These are phyloP conservation scores for Xerocomus brunneocitrinus DNA, from an alignment of 768 basidiomycete genomes.

Conservation along the genomic window DNA sequence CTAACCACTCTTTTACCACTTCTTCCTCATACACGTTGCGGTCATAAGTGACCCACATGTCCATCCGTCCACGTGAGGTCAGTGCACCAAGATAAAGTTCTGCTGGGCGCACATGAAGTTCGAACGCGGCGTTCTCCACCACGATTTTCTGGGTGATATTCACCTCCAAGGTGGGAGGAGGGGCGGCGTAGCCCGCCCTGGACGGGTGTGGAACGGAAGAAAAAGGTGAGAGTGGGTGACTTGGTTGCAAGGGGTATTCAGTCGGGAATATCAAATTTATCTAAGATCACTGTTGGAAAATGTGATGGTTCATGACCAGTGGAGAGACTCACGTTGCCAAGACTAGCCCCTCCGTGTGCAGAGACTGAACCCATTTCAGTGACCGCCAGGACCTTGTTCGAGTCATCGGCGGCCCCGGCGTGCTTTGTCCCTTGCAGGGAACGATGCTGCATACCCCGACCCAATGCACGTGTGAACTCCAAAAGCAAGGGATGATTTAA, in stretches of 20 bases:
- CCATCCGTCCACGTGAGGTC: conserved; percentile 31
- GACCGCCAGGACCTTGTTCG: conserved; percentile 1
- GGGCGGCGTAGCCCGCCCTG: background rate
- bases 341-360: conserved; percentile 18
- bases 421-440: conserved; percentile 26
- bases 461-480: conserved; percentile 32
- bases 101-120: conserved; percentile 40
- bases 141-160: background rate
- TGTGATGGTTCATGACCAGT: too few relatives aligned
- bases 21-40: conserved; percentile 41
- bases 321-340: conserved; percentile 27
- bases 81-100: conserved; percentile 43
- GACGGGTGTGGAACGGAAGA: background rate
- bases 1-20: conserved; percentile 44
- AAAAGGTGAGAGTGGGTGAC: background rate
- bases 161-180: background rate
- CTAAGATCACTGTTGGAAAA: background rate
- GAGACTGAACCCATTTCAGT: conserved; percentile 3
- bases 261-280: background rate
- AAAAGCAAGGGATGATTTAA: conserved; percentile 44
- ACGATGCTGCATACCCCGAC: background rate
- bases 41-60: conserved; percentile 37
- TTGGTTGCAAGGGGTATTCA: background rate
- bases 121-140: conserved; percentile 1
- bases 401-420: background rate